Evolutionary conservation across 352 stramenopile genomes (phyloP).

Genomic region (Phytophthora quininea): DNA sequence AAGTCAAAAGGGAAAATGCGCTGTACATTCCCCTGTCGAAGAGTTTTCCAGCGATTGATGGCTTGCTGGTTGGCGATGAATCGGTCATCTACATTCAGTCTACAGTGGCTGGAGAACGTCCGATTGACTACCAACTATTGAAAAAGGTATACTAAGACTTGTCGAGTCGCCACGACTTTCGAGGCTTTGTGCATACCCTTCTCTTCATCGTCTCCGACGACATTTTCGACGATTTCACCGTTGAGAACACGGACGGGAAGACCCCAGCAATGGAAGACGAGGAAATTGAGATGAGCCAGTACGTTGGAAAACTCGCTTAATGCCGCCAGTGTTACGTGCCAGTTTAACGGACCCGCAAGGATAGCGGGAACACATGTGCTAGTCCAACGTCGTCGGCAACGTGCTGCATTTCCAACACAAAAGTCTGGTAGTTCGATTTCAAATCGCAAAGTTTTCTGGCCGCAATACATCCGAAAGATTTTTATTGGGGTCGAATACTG

Average conservation of each 20-base stretch:
- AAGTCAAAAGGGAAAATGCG: slow-evolving; percentile 31
- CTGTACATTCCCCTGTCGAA: slow-evolving; percentile 37
- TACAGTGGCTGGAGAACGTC: slow-evolving; percentile 28
- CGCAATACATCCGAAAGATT: too few relatives aligned
- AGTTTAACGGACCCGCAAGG: too few relatives aligned
- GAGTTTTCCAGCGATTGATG: slow-evolving; percentile 40
- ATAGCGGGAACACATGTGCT: too few relatives aligned
- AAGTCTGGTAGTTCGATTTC: too few relatives aligned
- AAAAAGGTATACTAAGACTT: slow-evolving; percentile 24
- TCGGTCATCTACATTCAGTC: slow-evolving; percentile 32
- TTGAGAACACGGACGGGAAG: background rate
- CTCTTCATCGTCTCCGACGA: slow-evolving; percentile 41
- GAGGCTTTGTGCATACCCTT: slow-evolving; percentile 6
- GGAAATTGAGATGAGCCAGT: too few relatives aligned
- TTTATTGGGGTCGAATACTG: too few relatives aligned
- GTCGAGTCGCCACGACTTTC: background rate
- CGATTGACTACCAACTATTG: slow-evolving; percentile 34
- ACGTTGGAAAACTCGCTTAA: too few relatives aligned
- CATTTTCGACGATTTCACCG: slow-evolving; percentile 28
- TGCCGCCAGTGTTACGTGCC: too few relatives aligned
- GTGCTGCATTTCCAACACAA: too few relatives aligned
- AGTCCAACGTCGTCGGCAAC: too few relatives aligned
- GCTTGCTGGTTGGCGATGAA: slow-evolving; percentile 25
- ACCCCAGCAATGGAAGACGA: too few relatives aligned
- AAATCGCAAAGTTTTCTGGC: too few relatives aligned